phyloP scores from a whole-genome alignment of 1,284 basidiomycete genomes.

The Ceratobasidium sp. region DNA sequence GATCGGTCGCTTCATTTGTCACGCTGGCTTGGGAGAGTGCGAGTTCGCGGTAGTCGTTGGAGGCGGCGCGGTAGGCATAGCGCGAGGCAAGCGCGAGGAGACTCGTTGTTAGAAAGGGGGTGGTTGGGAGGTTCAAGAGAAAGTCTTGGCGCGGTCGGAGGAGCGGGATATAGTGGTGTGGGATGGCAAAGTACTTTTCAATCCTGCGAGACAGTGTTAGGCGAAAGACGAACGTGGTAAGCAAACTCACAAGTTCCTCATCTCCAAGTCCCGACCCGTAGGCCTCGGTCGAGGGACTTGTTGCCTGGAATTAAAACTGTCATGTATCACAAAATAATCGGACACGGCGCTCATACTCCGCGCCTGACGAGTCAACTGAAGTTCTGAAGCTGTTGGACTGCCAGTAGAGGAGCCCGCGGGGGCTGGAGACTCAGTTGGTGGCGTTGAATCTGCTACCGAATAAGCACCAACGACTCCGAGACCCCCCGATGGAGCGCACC shows the following conservation, averaged over 20 bases:
- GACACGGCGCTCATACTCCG: conserved; percentile 22
- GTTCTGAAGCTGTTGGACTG: not conserved
- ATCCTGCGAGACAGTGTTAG: conserved; percentile 26
- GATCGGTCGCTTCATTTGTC: conserved; percentile 22
- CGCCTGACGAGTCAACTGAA: conserved; percentile 4
- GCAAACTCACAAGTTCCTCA: conserved; percentile 20
- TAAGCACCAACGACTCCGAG: not conserved
- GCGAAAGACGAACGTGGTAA: not conserved
- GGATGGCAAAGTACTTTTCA: conserved; percentile 46
- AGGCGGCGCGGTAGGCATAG: conserved; percentile 29
- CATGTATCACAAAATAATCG: conserved; percentile 39
- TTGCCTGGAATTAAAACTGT: not conserved
- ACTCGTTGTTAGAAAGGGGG: conserved; percentile 37
- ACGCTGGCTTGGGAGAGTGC: conserved; percentile 36
- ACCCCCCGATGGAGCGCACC: not conserved
- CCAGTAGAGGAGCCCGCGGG: not conserved
- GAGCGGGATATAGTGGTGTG: conserved; percentile 43
- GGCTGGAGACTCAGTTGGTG: not conserved
- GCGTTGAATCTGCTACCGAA: conserved; percentile 2
- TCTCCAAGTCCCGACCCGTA: conserved; percentile 29
- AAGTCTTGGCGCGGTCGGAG: conserved; percentile 39
- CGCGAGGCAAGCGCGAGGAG: conserved; percentile 40
- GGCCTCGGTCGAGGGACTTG: conserved; percentile 15
- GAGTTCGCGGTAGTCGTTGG: conserved; percentile 44
- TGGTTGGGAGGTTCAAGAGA: conserved; percentile 29